Conservation (phyloP, 2,329 filamentous ascomycete genomes). For the Lachnellula willkommii region DNA sequence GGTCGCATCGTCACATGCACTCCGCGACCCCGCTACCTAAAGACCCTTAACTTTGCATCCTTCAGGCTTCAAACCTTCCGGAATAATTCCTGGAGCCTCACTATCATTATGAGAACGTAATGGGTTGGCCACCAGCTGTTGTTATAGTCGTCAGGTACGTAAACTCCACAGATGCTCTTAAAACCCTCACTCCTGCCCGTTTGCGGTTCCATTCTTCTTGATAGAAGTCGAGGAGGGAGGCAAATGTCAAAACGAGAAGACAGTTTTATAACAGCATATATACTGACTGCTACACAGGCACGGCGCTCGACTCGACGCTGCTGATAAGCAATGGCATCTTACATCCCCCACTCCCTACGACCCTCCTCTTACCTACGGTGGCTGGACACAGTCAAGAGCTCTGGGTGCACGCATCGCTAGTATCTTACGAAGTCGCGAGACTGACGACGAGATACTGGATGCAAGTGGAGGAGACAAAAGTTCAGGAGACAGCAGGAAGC, state of each 20-base stretch:
- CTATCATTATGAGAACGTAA: constrained; percentile 11
- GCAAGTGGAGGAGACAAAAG: constrained; percentile 10
- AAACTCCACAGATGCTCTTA: too few species aligned
- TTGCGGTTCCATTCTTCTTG: too few species aligned
- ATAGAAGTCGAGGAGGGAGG: too few species aligned
- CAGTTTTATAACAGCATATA: not conserved
- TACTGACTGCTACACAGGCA: constrained; percentile 52
- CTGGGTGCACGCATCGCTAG: constrained; percentile 80
- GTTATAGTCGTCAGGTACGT: constrained; percentile 47
- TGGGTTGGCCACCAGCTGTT: constrained; percentile 46
- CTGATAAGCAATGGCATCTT: constrained; percentile 92
- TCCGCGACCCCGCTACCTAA: constrained; percentile 2
- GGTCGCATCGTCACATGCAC: constrained; percentile 1
- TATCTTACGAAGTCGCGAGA: constrained; percentile 53
- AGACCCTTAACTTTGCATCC: not conserved
- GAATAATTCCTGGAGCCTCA: too few species aligned
- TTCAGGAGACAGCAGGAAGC: constrained; percentile 39
- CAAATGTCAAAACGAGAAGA: too few species aligned
- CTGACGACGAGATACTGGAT: constrained; percentile 27
- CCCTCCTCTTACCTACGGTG: constrained; percentile 87
- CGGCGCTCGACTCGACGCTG: constrained; percentile 87
- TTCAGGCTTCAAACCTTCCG: too few species aligned
- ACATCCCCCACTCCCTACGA: constrained; percentile 93
- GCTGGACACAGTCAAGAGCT: constrained; percentile 80
- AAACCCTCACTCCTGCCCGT: too few species aligned